phyloP scores from a whole-genome alignment of 306 rosid species.

The Medicago lupulina region DNA sequence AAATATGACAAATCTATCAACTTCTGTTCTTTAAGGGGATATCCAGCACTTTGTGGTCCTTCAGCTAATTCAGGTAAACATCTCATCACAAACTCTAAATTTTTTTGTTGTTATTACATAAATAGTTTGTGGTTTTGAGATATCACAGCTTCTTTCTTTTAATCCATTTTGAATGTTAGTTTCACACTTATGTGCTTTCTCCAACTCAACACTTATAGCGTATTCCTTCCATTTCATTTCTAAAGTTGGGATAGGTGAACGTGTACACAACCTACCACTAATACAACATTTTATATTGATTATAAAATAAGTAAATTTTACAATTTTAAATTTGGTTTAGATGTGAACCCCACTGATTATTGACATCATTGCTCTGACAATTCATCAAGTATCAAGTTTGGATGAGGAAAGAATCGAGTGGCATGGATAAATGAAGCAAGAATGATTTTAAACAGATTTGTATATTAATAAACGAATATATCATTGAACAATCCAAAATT shows the following conservation, averaged over 20 bases:
- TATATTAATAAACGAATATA: constrained; percentile 37
- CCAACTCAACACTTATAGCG: no score
- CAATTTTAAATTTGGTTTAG: background rate
- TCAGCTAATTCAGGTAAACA: background rate
- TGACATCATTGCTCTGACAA: background rate
- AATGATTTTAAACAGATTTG: constrained; percentile 5
- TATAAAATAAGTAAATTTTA: background rate
- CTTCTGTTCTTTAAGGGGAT: background rate
- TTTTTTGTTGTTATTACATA: background rate
- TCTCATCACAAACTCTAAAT: no score
- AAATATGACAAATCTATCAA: no score
- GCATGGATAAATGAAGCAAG: background rate
- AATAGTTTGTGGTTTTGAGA: background rate
- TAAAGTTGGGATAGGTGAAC: background rate
- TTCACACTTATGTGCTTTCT: background rate
- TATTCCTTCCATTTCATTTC: no score
- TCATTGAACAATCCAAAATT: constrained; percentile 33
- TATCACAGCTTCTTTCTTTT: background rate
- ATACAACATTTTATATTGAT: background rate
- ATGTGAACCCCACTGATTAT: background rate
- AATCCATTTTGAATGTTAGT: background rate
- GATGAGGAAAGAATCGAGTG: background rate
- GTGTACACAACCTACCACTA: background rate
- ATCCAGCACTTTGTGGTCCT: background rate
- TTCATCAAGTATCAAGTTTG: background rate